Evolutionary conservation across 1,139 yeast species (phyloP).

Genomic region (Fermentozyma sake): DNA sequence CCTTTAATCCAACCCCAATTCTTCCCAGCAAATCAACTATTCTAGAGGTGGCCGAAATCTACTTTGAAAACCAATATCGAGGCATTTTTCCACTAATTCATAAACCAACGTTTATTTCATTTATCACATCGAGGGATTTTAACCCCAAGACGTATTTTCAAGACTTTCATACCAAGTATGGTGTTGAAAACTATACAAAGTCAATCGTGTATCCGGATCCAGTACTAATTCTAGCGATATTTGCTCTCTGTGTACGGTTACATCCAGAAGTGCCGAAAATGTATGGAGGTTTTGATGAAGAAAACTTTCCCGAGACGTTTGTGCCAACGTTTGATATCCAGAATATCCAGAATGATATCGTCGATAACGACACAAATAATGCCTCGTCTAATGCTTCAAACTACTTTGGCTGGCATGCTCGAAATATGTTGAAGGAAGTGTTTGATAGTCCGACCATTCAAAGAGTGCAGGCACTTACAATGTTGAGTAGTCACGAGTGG

Average conservation of each 20-base stretch:
- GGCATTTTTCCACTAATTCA: constrained; percentile 32
- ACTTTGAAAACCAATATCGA: constrained; percentile 30
- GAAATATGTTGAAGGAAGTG: constrained; percentile 22
- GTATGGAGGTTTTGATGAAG: constrained; percentile 29
- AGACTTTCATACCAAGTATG: constrained; percentile 14
- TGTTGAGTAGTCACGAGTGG: constrained; percentile 40
- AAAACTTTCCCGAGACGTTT: constrained; percentile 20
- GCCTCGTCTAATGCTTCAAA: constrained; percentile 28
- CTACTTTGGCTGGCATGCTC: constrained; percentile 38
- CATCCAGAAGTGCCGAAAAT: constrained; percentile 24
- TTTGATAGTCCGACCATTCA: constrained; percentile 37
- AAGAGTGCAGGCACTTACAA: constrained; percentile 31
- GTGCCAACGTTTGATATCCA: constrained; percentile 13
- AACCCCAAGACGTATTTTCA: constrained; percentile 23
- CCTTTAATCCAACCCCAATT: constrained; percentile 5
- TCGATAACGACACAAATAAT: constrained; percentile 5
- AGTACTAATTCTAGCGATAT: constrained; percentile 25
- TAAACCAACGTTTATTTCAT: constrained; percentile 25
- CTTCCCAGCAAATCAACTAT: constrained; percentile 24
- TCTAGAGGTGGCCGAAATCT: constrained; percentile 24
- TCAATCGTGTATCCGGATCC: constrained; percentile 26
- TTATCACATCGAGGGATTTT: constrained; percentile 22
- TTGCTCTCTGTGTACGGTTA: constrained; percentile 32
- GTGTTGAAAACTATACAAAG: constrained; percentile 11
- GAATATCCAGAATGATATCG: too few relatives aligned